Percentiles rank a stretch among this genome's conserved stretches.
phyloP scores from a whole-genome alignment of 768 basidiomycete species.

The Tephrocybe sp. region DNA sequence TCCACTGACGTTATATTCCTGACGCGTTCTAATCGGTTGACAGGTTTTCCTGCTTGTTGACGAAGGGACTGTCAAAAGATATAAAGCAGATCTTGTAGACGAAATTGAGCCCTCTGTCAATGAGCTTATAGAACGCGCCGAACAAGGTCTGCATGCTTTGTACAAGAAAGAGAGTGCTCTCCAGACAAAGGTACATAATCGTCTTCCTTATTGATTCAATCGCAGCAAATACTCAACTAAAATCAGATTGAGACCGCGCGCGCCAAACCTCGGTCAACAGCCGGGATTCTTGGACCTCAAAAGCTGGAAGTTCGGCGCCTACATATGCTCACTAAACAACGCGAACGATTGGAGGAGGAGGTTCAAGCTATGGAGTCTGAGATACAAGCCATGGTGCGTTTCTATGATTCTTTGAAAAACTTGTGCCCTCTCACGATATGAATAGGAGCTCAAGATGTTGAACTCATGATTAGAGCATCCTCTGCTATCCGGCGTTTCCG shows the following conservation, averaged over 20 bases:
- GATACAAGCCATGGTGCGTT: slow-evolving; percentile 51
- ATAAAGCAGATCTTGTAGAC: slow-evolving; percentile 72
- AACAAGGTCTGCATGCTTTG: slow-evolving; percentile 61
- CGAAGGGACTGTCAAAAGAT: slow-evolving; percentile 67
- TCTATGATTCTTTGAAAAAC: neutral
- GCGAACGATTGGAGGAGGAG: slow-evolving; percentile 66
- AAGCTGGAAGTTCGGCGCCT: slow-evolving; percentile 67
- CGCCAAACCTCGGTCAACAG: slow-evolving; percentile 41
- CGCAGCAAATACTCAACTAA: neutral
- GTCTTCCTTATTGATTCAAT: neutral
- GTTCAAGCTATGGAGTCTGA: slow-evolving; percentile 59
- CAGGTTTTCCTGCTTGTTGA: slow-evolving; percentile 76
- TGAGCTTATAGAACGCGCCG: slow-evolving; percentile 69
- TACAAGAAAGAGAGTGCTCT: slow-evolving; percentile 60
- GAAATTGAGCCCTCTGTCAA: slow-evolving; percentile 81
- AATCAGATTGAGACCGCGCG: slow-evolving; percentile 56
- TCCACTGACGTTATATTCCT: neutral
- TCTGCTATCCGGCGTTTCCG: neutral
- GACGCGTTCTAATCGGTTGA: neutral
- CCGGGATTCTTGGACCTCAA: slow-evolving; percentile 50
- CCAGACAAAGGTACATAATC: slow-evolving; percentile 64
- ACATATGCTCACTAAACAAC: slow-evolving; percentile 62
- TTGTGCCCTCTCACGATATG: neutral
- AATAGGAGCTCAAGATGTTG: slow-evolving; percentile 19
- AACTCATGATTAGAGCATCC: slow-evolving; percentile 13